Evolutionary conservation across 352 stramenopile genomes (phyloP).

Genomic region (Peronospora destructor): DNA sequence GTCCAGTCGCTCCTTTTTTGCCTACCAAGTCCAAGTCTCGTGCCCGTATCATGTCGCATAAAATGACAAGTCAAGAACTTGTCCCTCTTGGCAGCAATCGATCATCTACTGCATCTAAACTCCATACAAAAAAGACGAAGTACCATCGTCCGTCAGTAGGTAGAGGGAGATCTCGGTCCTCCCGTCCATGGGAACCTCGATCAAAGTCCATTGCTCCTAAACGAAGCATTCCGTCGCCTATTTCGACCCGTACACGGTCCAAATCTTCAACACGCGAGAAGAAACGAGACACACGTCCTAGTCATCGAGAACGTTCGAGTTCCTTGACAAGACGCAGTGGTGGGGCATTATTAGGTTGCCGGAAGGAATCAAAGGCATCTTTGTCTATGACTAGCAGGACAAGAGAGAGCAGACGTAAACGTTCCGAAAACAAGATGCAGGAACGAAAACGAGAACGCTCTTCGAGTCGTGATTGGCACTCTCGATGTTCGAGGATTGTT

Average conservation of each 20-base stretch:
- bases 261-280: conserved; percentile 31
- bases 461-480: conserved; percentile 16
- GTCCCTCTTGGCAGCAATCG: conserved; percentile 40
- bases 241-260: conserved; percentile 32
- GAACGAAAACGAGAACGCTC: conserved; percentile 15
- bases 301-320: conserved; percentile 28
- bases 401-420: conserved; percentile 11
- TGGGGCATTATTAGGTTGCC: conserved; percentile 4
- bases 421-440: conserved; percentile 17
- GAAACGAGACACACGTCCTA: conserved; percentile 21
- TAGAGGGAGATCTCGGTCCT: conserved; percentile 27
- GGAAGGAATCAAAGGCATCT: conserved; percentile 1
- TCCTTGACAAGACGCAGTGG: conserved; percentile 29
- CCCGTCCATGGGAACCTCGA: not conserved
- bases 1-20: not conserved
- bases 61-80: conserved; percentile 34
- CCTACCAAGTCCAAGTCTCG: conserved; percentile 54
- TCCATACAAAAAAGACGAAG: conserved; percentile 37
- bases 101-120: conserved; percentile 10
- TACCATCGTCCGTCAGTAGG: conserved; percentile 18
- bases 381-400: not conserved
- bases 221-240: conserved; percentile 16
- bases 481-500: not conserved
- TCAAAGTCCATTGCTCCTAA: not conserved
- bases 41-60: conserved; percentile 21